A percentile compares a stretch with the other conserved stretches of the same genome.
Conservation (phyloP, 176 grass and related monocot species). For the Pontederia crassipes region DNA sequence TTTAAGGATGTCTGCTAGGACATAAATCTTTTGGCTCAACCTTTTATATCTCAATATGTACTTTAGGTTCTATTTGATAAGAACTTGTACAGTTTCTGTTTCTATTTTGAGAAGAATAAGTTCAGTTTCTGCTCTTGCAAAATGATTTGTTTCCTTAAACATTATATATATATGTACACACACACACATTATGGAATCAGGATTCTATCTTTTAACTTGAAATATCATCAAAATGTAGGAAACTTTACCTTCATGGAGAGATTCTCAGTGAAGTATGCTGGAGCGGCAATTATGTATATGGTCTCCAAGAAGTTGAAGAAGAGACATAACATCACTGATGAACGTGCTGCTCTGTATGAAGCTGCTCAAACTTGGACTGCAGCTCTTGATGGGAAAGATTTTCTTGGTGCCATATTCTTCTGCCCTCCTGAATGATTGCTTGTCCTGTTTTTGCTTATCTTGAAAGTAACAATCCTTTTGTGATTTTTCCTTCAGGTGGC, state of each 20-base stretch:
- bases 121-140: too few species aligned
- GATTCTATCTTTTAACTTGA: neutral
- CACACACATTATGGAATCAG: too few species aligned
- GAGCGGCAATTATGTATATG: slow-evolving; percentile 86
- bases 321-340: slow-evolving; percentile 85
- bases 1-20: too few species aligned
- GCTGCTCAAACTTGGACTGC: slow-evolving; percentile 68
- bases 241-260: slow-evolving; percentile 73
- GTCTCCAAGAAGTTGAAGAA: slow-evolving; percentile 92
- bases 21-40: too few species aligned
- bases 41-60: too few species aligned
- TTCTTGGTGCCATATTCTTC: slow-evolving; percentile 43
- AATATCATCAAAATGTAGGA: slow-evolving; percentile 28
- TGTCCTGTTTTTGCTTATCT: neutral
- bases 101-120: too few species aligned
- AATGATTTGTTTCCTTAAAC: too few species aligned
- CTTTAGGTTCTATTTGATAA: too few species aligned
- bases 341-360: slow-evolving; percentile 69
- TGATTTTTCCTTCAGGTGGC: slow-evolving; percentile 41
- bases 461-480: neutral
- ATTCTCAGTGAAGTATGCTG: slow-evolving; percentile 82
- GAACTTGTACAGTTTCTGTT: too few species aligned
- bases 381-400: slow-evolving; percentile 74
- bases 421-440: neutral
- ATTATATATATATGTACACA: too few species aligned